Conservation (phyloP, 2,329 filamentous ascomycete species). For the Diaporthe vexans region DNA sequence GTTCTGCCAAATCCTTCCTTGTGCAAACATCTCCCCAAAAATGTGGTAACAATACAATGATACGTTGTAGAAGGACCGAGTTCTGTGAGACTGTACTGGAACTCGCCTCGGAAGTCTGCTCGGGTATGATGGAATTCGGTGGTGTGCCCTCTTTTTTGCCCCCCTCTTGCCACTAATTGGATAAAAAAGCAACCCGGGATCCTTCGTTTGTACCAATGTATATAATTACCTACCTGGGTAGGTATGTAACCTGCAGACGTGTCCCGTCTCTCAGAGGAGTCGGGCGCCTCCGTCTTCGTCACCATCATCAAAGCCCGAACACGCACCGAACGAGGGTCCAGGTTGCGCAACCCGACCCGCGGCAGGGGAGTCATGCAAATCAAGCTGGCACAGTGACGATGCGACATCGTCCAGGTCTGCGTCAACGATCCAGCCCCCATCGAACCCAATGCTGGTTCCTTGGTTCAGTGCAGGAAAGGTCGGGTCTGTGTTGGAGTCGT, state of each 20-base stretch:
- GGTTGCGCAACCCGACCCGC: not conserved
- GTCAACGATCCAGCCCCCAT: not conserved
- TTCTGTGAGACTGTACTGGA: too few relatives aligned
- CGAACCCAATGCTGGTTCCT: not conserved
- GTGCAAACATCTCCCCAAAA: too few relatives aligned
- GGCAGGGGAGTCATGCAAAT: not conserved
- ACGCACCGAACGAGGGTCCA: not conserved
- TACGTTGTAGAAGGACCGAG: not conserved
- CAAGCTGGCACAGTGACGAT: not conserved
- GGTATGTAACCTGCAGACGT: too few relatives aligned
- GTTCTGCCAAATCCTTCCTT: too few relatives aligned
- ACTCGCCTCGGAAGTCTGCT: too few relatives aligned
- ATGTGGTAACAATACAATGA: too few relatives aligned
- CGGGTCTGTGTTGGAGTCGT: slow-evolving; percentile 51
- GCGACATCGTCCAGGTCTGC: not conserved
- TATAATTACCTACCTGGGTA: too few relatives aligned
- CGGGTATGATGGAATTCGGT: too few relatives aligned
- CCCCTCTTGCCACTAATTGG: not conserved
- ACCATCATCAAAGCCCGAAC: slow-evolving; percentile 11
- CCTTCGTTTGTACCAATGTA: too few relatives aligned
- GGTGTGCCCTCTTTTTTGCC: not conserved
- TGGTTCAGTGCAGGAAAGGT: slow-evolving; percentile 18
- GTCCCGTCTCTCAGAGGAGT: not conserved
- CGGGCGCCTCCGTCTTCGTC: slow-evolving; percentile 11
- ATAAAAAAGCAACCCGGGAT: not conserved